Conservation (phyloP, 495 filamentous ascomycete genomes). For the Trichodelitschia bisporula region DNA sequence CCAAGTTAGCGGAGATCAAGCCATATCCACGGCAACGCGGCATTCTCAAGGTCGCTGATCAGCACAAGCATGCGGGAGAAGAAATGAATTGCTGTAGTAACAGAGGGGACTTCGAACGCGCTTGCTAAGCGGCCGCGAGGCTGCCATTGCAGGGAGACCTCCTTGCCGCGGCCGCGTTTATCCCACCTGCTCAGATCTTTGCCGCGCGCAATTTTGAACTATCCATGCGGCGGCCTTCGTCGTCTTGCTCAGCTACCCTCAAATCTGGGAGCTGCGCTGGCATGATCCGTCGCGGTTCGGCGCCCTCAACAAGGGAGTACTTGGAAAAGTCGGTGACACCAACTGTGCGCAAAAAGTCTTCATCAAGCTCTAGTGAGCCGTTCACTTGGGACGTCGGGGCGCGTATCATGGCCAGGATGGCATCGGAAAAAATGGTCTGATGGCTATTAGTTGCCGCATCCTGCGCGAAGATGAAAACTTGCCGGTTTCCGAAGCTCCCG, state of each 20-base stretch:
- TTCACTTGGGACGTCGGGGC: constrained; percentile 38
- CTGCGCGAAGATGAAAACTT: constrained; percentile 4
- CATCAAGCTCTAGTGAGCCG: constrained; percentile 49
- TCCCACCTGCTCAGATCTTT: constrained; percentile 11
- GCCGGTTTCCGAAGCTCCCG: constrained; percentile 38
- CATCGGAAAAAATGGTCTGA: constrained; percentile 51
- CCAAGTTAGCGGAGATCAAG: too few species aligned
- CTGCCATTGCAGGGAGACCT: too few species aligned
- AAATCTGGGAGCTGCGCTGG: constrained; percentile 43
- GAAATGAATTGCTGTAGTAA: too few species aligned
- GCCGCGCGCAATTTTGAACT: constrained; percentile 22
- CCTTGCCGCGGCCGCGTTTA: too few species aligned
- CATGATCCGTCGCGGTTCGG: constrained; percentile 53
- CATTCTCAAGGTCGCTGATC: too few species aligned
- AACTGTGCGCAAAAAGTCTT: constrained; percentile 51
- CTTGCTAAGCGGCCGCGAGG: too few species aligned
- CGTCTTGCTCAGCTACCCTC: constrained; percentile 54
- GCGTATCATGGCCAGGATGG: constrained; percentile 46
- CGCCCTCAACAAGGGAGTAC: constrained; percentile 43
- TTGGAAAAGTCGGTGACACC: constrained; percentile 48
- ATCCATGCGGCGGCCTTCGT: constrained; percentile 52
- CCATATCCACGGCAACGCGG: too few species aligned
- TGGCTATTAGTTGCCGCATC: background rate
- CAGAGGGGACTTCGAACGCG: too few species aligned
- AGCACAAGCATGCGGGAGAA: too few species aligned